Conservation (phyloP, 768 basidiomycete genomes). For the Suillus lakei region DNA sequence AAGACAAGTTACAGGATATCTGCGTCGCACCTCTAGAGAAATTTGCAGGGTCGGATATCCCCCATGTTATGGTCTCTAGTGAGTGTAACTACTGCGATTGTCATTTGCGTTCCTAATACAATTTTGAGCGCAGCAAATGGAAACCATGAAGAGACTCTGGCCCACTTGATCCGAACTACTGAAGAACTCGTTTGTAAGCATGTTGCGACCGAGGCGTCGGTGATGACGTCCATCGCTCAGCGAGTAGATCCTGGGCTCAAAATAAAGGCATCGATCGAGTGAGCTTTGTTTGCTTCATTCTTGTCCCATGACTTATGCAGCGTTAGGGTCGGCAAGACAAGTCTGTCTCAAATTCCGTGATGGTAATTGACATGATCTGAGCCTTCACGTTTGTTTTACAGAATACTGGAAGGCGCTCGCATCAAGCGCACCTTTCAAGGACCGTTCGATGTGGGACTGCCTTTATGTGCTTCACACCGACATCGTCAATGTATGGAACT, state of each 20-base stretch:
- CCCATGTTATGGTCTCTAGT: too few relatives aligned
- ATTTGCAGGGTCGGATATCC: too few relatives aligned
- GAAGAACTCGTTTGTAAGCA: background rate
- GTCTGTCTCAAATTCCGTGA: constrained; percentile 14
- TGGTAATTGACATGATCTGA: constrained; percentile 8
- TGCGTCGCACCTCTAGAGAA: too few relatives aligned
- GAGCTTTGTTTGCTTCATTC: background rate
- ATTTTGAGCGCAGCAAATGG: background rate
- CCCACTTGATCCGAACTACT: constrained; percentile 1
- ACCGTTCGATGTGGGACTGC: constrained; percentile 7
- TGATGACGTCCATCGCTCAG: constrained; percentile 4
- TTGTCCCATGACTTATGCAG: background rate
- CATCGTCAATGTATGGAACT: constrained; percentile 26
- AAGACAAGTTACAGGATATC: too few relatives aligned
- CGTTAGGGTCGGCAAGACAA: constrained; percentile 10
- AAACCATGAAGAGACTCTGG: background rate
- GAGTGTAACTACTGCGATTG: too few relatives aligned
- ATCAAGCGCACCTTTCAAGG: constrained; percentile 17
- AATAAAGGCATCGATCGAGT: constrained; percentile 3
- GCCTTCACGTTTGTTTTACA: background rate
- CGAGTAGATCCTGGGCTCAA: background rate
- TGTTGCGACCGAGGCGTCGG: background rate
- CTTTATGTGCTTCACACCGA: constrained; percentile 22
- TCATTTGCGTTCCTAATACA: too few relatives aligned
- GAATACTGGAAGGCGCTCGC: constrained; percentile 24